Conservation (phyloP, 2,329 filamentous ascomycete genomes). For the Aspergillus sp. region DNA sequence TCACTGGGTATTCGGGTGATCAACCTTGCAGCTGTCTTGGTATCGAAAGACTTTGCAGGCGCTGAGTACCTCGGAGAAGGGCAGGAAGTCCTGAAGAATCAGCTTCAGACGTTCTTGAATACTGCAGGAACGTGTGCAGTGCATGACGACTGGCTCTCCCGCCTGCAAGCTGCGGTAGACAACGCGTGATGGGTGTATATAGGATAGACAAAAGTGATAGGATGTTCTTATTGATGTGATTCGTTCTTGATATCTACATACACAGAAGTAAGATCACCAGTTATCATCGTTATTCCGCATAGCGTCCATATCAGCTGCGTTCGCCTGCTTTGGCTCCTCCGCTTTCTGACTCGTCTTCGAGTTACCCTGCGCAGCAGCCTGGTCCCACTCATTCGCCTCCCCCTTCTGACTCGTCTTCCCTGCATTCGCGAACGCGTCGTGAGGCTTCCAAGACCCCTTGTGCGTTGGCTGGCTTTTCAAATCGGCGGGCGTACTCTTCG, state of each 20-base stretch:
- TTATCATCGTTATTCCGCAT: not conserved
- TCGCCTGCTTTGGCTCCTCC: not conserved
- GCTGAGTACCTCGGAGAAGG: conserved; percentile 16
- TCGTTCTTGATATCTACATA: too few species aligned
- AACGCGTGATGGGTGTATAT: conserved; percentile 18
- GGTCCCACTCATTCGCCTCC: not conserved
- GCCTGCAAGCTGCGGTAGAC: conserved; percentile 26
- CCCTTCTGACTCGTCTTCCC: not conserved
- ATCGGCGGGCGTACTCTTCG: too few species aligned
- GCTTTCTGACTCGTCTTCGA: not conserved
- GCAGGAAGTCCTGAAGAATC: conserved; percentile 16
- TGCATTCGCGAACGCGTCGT: not conserved
- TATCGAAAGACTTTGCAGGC: conserved; percentile 19
- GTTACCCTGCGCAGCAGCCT: not conserved
- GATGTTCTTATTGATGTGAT: not conserved
- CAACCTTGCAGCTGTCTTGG: conserved; percentile 34
- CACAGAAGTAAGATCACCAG: too few species aligned
- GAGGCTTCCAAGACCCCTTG: too few species aligned
- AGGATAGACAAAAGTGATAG: not conserved
- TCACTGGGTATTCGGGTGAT: conserved; percentile 41
- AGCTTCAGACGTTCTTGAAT: conserved; percentile 25
- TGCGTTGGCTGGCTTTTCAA: too few species aligned
- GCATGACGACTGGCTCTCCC: conserved; percentile 33
- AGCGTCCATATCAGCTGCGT: not conserved
- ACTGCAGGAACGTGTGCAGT: conserved; percentile 24